These are phyloP conservation scores for Alternaria metachromatica DNA, from an alignment of 2,329 filamentous ascomycete species.

Conservation along the genomic window DNA sequence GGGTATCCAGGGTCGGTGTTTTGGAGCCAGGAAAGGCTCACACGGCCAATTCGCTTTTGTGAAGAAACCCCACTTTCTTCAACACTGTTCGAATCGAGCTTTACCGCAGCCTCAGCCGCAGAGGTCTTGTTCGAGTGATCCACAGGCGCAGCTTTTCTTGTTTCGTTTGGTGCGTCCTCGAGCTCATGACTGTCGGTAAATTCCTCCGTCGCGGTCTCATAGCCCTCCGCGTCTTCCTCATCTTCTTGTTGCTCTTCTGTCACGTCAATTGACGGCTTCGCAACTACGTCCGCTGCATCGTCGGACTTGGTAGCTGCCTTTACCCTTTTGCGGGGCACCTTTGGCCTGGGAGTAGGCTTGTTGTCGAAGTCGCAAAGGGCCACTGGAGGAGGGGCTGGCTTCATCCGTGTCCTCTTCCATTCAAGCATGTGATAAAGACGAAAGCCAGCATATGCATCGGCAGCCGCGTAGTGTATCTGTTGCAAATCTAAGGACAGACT, in stretches of 20 bases:
- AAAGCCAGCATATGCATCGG: constrained; percentile 83
- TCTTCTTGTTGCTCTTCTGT: constrained; percentile 28
- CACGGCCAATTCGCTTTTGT: constrained; percentile 26
- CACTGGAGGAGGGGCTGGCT: constrained; percentile 75
- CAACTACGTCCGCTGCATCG: constrained; percentile 5
- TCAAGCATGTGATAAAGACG: constrained; percentile 78
- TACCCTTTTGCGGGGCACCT: constrained; percentile 14
- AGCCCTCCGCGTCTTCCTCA: constrained; percentile 37
- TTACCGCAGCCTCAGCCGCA: neutral
- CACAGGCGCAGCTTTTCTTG: constrained; percentile 4
- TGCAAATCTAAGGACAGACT: constrained; percentile 63
- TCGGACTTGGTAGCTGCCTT: constrained; percentile 13
- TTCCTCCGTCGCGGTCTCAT: constrained; percentile 46
- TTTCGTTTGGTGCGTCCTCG: constrained; percentile 19
- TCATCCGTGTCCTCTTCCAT: constrained; percentile 67
- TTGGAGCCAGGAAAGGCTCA: constrained; percentile 22
- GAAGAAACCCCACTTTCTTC: neutral
- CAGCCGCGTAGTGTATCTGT: constrained; percentile 77
- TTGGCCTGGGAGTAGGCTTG: constrained; percentile 14
- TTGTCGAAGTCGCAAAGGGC: constrained; percentile 69
- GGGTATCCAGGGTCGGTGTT: constrained; percentile 25
- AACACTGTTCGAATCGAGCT: neutral
- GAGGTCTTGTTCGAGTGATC: constrained; percentile 1
- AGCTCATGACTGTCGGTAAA: constrained; percentile 30
- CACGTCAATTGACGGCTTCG: constrained; percentile 19